Evolutionary conservation across 257 asterid genomes (phyloP), one percentile per base, ranked within the genome.

Genomic region (Datura wrightii): DNA sequence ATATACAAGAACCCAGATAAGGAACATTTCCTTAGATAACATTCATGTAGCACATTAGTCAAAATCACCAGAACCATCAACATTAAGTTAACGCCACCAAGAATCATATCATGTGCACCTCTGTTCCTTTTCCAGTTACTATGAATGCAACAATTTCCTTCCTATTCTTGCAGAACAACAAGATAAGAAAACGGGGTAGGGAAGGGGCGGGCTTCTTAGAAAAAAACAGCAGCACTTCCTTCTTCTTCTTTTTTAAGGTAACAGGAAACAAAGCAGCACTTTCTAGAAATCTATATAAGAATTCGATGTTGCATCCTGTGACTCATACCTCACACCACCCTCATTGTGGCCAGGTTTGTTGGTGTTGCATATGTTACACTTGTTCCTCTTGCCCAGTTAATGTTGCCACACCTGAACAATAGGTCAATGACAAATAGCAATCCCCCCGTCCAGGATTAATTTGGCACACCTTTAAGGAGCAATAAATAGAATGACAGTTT

Each of bases 321-420:
- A n/a, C 44, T 63, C 83, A 82, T 92, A 96, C 99, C 99, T 96
- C 78, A 93, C 97, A 85, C 98, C 99, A 19, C 97, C 99, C 90
- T 96, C 99, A 78, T 83, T 94, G 83, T 84, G 89, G 86, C 99
- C 99, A 84, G 99, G 99, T 86, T 96, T 96, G 90, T 94, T 96
- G 89, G 99, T 96, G 89, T 96, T 96, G 97, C 99, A 96, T 87
- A 96, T 91, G 91, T 96, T 94, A 92, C 99, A 96, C 90, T 96
- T 96, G 79, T 88, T 87, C 83, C 99, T 97, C 92, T 96, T 96
- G 98, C 98, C 99, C 99, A 96, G 84, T 96, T 96, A 86, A 96
- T 96, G 89, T 96, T 96, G 67, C 92, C 98, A 88, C 99, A 96
- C 99, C 99, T 96, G 89, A 78, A 89, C 82, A 87, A 87, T 80